Base-by-base conservation (phyloP, 768 basidiomycete species). In the Mycena epipterygia region DNA sequence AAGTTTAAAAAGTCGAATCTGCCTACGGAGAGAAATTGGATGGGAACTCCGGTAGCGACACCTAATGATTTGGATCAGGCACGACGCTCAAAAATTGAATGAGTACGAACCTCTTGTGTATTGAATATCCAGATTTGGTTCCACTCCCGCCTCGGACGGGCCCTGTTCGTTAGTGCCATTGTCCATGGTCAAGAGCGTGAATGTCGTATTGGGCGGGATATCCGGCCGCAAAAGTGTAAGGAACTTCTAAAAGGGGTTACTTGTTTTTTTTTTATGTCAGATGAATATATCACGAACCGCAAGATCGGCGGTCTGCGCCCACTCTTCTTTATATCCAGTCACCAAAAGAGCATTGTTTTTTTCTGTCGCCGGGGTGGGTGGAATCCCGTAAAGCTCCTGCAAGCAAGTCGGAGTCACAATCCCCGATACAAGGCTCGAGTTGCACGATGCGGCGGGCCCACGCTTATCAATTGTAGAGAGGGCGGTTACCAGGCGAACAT, bases 1-100 rank as follows among this genome's bases (percentile, higher is more conserved):
- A 87, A n/a, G n/a, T n/a, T n/a, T n/a, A n/a, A n/a, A n/a, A n/a
- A 86, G 88, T 68, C 19, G 44, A 52, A 83, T 87, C 6, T 86
- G 86, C 75, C 88, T 41, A 68, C 87, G 29, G 87, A 88, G 2
- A 79, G 75, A 67, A 88, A 67, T 0, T 64, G 77, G 5, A 79
- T 73, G 0, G 76, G 79, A n/a, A 53, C 9, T 0, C 51, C 21
- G 35, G 83, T 83, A 2, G 84, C 81, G 23, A 77, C 79, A 75
- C 16, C 87, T 86, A 27, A 82, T n/a, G 85, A 87, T 1, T 84
- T 81, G 59, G 75, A 84, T 64, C 83, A 83, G 3, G 78, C 82
- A 6, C 74, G 37, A 0, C 81, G 81, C 1, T 81, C n/a, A n/a
- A n/a, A n/a, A n/a, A 85, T 1, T 85, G 85, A 71, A 80, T 32